phyloP scores from a whole-genome alignment of 441 rosid species.

The Omphalea diandra region DNA sequence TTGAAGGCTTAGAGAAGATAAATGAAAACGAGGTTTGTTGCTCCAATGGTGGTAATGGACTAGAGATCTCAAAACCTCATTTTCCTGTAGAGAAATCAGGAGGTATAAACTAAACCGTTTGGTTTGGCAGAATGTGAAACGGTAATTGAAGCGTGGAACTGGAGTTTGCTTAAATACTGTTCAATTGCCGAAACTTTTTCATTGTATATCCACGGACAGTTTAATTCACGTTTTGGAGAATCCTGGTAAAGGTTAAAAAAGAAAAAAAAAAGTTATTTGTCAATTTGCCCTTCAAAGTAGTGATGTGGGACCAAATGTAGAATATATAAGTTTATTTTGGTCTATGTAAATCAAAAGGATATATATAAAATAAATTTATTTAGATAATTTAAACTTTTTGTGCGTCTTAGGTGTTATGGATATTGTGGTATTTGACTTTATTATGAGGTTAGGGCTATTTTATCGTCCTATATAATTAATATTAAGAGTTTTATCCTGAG shows the following conservation, averaged over 20 bases:
- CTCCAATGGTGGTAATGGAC: background rate
- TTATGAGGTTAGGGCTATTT: too few species aligned
- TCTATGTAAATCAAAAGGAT: too few species aligned
- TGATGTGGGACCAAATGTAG: too few species aligned
- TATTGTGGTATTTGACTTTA: too few species aligned
- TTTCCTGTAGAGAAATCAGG: conserved; percentile 9
- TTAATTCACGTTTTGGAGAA: background rate
- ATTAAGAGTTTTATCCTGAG: too few species aligned
- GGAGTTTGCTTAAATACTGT: background rate
- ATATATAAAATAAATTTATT: too few species aligned
- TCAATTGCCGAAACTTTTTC: background rate
- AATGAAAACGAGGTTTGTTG: conserved; percentile 22
- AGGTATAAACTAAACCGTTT: background rate
- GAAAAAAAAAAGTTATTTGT: background rate
- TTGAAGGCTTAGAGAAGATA: conserved; percentile 21
- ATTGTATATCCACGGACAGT: background rate
- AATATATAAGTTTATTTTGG: too few species aligned
- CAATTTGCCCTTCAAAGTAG: too few species aligned
- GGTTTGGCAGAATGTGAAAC: background rate
- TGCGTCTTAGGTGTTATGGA: too few species aligned
- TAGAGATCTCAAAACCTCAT: background rate
- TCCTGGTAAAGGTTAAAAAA: background rate
- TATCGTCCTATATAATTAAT: too few species aligned
- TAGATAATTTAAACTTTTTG: too few species aligned
- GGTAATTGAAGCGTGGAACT: background rate